Base-by-base conservation (phyloP, 768 basidiomycete genomes). In the Neoboletus magnificus region DNA sequence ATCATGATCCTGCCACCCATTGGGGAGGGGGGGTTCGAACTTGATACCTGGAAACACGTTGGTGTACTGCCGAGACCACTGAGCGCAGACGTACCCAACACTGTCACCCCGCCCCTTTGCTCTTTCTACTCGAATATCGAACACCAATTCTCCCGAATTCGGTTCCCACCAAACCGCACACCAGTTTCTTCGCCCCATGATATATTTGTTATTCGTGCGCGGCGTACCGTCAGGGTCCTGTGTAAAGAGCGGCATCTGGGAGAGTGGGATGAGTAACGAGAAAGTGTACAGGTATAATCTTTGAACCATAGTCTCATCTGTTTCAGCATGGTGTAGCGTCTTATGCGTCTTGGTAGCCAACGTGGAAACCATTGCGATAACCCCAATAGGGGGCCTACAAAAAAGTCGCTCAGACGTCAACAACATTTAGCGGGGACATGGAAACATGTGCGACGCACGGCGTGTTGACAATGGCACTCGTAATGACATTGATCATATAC, bases 401-500 rank as follows among this genome's bases (percentile, higher is more conserved):
- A 51, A n/a, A 27, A 27, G 33, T 46, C 23, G 29, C 4, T 54
- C 32, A 30, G 9, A 27, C 11, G 20, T n/a, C 57, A 53, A 20
- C 6, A 1, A 20, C 29, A 52, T 36, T 33, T 48, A 42, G 47
- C 2, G 6, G 27, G 25, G 3, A 13, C 16, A n/a, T 11, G 15
- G 15, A 15, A 29, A 36, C 18, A 20, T 20, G 35, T 7, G 56
- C 9, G 11, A 76, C 89, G 67, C 66, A 87, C 88, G 96, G 94
- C 6, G 96, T 97, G 67, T 97, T 96, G 46, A 99, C 96, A 59
- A 99, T 98, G 15, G 96, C 96, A 64, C 91, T 93, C 5, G 90
- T 84, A 10, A 92, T 81, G 33, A 94, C 74, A 61, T 96, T 95
- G 45, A 95, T 68, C 94, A 98, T 98, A 71, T 91, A 97, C 43